Conservation (phyloP, 768 basidiomycete genomes). For the Tulasnella sp. region DNA sequence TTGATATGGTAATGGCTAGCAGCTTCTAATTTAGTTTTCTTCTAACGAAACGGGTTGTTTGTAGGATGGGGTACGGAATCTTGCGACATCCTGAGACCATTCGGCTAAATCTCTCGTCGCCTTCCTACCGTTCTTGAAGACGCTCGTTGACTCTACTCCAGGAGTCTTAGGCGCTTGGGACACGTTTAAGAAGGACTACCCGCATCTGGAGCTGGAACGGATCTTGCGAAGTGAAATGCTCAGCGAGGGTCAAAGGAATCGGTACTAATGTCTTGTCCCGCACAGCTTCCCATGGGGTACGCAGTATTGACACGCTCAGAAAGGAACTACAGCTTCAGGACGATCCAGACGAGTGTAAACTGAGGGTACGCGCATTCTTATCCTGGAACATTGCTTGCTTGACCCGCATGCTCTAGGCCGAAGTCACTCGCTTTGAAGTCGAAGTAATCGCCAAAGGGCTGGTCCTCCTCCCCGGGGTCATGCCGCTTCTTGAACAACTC, state of each 20-base stretch:
- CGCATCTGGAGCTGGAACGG: constrained; percentile 17
- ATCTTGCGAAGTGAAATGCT: constrained; percentile 23
- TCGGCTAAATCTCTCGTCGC: neutral
- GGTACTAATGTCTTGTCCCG: neutral
- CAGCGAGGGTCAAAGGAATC: neutral
- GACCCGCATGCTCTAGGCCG: constrained; percentile 33
- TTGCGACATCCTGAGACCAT: neutral
- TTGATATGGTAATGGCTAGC: neutral
- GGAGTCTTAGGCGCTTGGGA: constrained; percentile 70
- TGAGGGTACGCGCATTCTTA: neutral
- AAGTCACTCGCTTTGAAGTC: constrained; percentile 67
- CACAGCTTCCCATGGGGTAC: constrained; percentile 58
- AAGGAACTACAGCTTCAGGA: constrained; percentile 19
- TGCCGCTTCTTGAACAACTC: constrained; percentile 37
- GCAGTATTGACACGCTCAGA: constrained; percentile 61
- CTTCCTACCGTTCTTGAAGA: constrained; percentile 21
- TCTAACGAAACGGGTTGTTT: neutral
- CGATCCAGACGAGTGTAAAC: neutral
- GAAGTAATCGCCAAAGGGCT: constrained; percentile 47
- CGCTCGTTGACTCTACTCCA: constrained; percentile 71
- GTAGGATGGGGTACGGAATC: neutral
- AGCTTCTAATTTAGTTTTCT: neutral
- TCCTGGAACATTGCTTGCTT: neutral
- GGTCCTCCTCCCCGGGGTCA: constrained; percentile 52
- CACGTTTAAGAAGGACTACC: constrained; percentile 51